A percentile compares a stretch with the other conserved stretches of the same genome.
Conservation (phyloP, 441 rosid genomes). For the Adansonia rubrostipa region DNA sequence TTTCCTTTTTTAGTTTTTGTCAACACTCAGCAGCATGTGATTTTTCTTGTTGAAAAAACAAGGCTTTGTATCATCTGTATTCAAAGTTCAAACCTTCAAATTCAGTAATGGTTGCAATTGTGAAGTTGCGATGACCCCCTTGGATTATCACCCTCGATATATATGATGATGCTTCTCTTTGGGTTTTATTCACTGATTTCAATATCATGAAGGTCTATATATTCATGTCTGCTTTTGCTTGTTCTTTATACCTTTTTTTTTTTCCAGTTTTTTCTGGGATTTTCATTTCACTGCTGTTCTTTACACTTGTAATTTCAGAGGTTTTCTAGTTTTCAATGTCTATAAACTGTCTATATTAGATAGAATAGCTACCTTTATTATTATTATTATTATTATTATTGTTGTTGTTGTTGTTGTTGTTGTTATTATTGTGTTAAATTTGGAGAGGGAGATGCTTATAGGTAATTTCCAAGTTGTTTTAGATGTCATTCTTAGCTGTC, state of each 20-base stretch:
- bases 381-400: no score
- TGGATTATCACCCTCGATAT: conserved; percentile 10
- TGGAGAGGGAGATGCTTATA: not conserved
- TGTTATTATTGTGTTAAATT: conserved; percentile 6
- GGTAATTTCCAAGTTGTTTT: not conserved
- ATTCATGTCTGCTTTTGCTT: conserved; percentile 1
- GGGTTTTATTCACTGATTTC: not conserved
- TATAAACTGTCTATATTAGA: not conserved
- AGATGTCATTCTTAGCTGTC: not conserved
- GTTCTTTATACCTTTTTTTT: not conserved
- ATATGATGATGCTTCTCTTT: not conserved
- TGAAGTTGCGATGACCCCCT: not conserved
- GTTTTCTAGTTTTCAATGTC: not conserved
- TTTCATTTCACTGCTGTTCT: not conserved
- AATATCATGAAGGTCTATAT: not conserved
- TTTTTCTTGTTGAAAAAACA: no score
- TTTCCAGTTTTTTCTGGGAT: not conserved
- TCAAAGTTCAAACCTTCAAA: no score
- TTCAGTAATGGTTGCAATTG: no score
- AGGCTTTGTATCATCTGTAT: no score
- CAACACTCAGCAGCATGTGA: no score
- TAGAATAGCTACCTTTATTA: not conserved
- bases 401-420: no score
- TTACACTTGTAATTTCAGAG: not conserved
- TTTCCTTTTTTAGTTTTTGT: no score